These are phyloP conservation scores for Naganishia randhawae DNA, from an alignment of 768 basidiomycete species.

Conservation along the genomic window DNA sequence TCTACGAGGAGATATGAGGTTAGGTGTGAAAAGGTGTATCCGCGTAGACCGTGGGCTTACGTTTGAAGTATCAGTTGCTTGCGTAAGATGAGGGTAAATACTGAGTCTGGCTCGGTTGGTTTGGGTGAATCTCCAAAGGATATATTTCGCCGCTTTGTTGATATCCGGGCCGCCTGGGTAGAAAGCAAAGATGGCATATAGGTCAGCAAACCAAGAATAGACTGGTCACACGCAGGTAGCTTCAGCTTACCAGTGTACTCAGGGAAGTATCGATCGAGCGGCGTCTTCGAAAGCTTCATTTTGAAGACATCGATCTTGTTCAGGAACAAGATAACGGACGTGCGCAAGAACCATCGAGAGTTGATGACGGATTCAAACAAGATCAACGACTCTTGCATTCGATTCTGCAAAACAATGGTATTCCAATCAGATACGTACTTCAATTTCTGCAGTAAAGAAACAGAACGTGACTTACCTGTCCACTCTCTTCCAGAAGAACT, in stretches of 20 bases:
- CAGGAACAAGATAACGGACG: conserved; percentile 59
- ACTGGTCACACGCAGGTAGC: conserved; percentile 13
- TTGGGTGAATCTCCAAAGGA: conserved; percentile 92
- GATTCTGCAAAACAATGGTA: conserved; percentile 56
- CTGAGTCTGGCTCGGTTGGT: conserved; percentile 59
- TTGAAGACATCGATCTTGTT: conserved; percentile 69
- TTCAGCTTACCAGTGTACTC: conserved; percentile 63
- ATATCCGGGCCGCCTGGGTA: conserved; percentile 69
- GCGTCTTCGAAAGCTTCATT: conserved; percentile 63
- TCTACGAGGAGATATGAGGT: conserved; percentile 48
- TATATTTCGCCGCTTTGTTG: conserved; percentile 91
- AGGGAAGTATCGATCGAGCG: conserved; percentile 62
- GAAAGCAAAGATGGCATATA: background rate
- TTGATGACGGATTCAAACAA: conserved; percentile 77
- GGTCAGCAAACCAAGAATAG: background rate
- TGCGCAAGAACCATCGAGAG: conserved; percentile 67
- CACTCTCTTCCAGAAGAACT: conserved; percentile 64
- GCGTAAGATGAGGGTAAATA: conserved; percentile 87
- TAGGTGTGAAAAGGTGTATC: background rate
- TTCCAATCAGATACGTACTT: background rate
- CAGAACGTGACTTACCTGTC: conserved; percentile 36
- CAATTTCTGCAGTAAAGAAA: background rate
- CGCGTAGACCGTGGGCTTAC: conserved; percentile 52
- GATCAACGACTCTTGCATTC: conserved; percentile 70
- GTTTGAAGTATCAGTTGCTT: conserved; percentile 84